These are phyloP conservation scores for Ganoderma leucocontextum DNA, from an alignment of 1,284 basidiomycete species.

Conservation along the genomic window DNA sequence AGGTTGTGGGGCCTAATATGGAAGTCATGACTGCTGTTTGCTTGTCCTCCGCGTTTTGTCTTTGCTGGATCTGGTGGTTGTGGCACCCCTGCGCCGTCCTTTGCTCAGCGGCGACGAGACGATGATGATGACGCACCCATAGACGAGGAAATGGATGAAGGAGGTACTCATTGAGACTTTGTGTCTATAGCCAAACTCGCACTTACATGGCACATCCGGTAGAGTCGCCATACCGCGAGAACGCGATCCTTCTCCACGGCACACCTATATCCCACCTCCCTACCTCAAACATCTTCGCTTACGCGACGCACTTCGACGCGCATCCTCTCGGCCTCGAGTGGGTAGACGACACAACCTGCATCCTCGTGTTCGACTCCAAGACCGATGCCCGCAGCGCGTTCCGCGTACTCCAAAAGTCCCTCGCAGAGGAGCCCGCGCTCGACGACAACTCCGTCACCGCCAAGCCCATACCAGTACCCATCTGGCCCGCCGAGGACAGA, in stretches of 20 bases:
- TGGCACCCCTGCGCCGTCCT: not conserved
- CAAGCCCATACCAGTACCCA: slow-evolving; percentile 68
- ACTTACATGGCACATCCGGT: slow-evolving; percentile 17
- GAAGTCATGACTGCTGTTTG: slow-evolving; percentile 44
- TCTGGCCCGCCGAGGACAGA: slow-evolving; percentile 82
- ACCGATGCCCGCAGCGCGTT: slow-evolving; percentile 60
- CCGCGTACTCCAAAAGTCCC: slow-evolving; percentile 57
- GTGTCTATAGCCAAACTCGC: slow-evolving; percentile 51
- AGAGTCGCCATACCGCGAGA: slow-evolving; percentile 57
- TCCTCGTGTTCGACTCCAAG: slow-evolving; percentile 73
- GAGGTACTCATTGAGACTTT: slow-evolving; percentile 26
- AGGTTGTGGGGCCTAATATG: slow-evolving; percentile 54
- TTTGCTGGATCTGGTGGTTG: not conserved
- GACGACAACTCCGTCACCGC: slow-evolving; percentile 65
- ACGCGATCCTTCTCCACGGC: slow-evolving; percentile 77
- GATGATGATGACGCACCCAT: slow-evolving; percentile 45
- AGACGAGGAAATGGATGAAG: slow-evolving; percentile 50
- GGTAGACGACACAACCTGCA: slow-evolving; percentile 81
- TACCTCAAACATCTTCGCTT: slow-evolving; percentile 77
- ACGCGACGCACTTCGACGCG: slow-evolving; percentile 75
- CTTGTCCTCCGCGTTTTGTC: slow-evolving; percentile 12
- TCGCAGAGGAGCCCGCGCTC: slow-evolving; percentile 56
- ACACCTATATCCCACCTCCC: slow-evolving; percentile 73
- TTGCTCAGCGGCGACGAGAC: slow-evolving; percentile 64
- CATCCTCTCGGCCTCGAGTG: slow-evolving; percentile 78